These are phyloP conservation scores for Petunia hybrid DNA, from an alignment of 305 asterid species.

Conservation along the genomic window DNA sequence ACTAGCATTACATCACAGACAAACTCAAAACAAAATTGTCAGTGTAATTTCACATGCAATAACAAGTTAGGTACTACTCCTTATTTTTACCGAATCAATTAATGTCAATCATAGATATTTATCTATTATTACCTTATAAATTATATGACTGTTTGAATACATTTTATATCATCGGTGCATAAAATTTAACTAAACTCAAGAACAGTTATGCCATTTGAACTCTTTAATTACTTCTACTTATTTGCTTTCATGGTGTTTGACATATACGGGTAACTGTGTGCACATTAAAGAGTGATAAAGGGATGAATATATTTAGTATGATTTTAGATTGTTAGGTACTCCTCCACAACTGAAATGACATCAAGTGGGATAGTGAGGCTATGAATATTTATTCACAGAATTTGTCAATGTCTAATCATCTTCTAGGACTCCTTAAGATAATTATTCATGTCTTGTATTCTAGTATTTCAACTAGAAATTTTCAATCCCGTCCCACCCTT, in stretches of 20 bases:
- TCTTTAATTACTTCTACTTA: not conserved
- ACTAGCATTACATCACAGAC: not conserved
- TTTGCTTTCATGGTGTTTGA: not conserved
- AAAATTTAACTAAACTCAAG: not conserved
- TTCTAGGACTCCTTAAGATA: not conserved
- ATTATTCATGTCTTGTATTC: not conserved
- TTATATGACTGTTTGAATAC: not conserved
- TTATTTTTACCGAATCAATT: not conserved
- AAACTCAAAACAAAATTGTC: too few relatives aligned
- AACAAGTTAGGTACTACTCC: too few relatives aligned
- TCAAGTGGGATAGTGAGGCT: not conserved
- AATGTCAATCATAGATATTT: not conserved
- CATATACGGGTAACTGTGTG: not conserved
- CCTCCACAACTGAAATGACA: conserved; percentile 8
- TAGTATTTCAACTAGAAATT: not conserved
- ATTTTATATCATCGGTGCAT: not conserved
- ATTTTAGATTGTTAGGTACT: conserved; percentile 15
- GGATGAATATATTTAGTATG: not conserved
- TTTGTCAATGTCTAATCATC: conserved; percentile 27
- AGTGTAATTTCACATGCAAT: too few relatives aligned
- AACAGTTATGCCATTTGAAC: not conserved
- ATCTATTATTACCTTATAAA: not conserved
- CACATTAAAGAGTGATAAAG: not conserved
- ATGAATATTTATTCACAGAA: not conserved
- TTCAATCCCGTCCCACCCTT: not conserved